Conservation (phyloP, 371 early-diverging fungal genomes). For the Blakeslea trispora region DNA sequence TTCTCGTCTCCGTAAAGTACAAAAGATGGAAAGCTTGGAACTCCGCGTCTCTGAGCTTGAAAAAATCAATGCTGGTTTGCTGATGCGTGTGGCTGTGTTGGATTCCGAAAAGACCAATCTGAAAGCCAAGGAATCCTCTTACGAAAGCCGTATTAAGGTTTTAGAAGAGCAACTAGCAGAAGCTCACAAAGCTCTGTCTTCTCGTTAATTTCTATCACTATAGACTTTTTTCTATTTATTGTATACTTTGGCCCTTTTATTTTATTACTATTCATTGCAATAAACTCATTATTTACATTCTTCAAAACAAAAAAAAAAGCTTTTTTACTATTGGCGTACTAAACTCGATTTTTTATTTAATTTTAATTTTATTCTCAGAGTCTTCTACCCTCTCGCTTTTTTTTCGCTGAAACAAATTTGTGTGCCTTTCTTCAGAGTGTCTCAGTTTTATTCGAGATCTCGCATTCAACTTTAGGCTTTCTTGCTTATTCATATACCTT, state of each 20-base stretch:
- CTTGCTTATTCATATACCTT: too few species aligned
- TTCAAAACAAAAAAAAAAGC: too few species aligned
- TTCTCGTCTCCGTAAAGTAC: slow-evolving; percentile 82
- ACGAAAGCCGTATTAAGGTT: slow-evolving; percentile 60
- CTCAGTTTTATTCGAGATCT: too few species aligned
- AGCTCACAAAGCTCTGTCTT: slow-evolving; percentile 54
- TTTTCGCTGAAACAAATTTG: too few species aligned
- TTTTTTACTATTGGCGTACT: too few species aligned
- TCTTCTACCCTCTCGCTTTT: too few species aligned
- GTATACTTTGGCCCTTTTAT: too few species aligned
- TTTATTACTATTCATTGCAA: too few species aligned
- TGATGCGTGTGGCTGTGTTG: slow-evolving; percentile 68
- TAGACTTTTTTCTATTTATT: slow-evolving; percentile 4
- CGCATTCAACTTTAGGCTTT: too few species aligned
- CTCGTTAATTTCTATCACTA: slow-evolving; percentile 11
- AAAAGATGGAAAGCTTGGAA: slow-evolving; percentile 80
- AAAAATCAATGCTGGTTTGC: slow-evolving; percentile 63
- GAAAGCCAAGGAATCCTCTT: slow-evolving; percentile 61
- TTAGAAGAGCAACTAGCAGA: slow-evolving; percentile 70
- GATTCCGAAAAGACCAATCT: slow-evolving; percentile 67
- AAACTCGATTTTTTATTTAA: slow-evolving; percentile 2
- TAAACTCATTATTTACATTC: too few species aligned
- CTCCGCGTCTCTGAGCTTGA: slow-evolving; percentile 73
- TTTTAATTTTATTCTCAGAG: neutral
- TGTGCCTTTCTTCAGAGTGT: too few species aligned